Conservation (phyloP, 345 rosid species). For the Ailanthus altissimus region DNA sequence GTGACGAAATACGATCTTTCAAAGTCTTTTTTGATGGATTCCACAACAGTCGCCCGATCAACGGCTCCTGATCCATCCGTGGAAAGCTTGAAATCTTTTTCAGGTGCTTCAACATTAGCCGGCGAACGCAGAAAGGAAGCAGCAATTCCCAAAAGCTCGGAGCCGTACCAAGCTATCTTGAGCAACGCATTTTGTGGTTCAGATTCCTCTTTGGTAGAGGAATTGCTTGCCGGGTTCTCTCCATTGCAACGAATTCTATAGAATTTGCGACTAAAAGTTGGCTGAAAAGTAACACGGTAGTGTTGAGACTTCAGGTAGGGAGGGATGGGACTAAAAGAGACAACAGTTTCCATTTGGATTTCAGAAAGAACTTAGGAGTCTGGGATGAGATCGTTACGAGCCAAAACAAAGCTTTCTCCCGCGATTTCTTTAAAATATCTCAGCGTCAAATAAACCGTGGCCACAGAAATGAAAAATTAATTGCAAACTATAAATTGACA, state of each 20-base stretch:
- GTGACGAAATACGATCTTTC: conserved; percentile 85
- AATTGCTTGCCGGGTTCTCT: conserved; percentile 34
- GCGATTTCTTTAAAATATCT: conserved; percentile 31
- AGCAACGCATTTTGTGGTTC: conserved; percentile 70
- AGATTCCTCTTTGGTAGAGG: conserved; percentile 36
- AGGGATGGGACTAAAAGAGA: conserved; percentile 36
- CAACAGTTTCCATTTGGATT: conserved; percentile 45
- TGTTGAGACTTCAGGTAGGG: conserved; percentile 30
- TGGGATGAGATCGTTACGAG: neutral
- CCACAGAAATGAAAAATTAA: conserved; percentile 14
- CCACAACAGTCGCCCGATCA: conserved; percentile 60
- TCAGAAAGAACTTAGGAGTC: neutral
- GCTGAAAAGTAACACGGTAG: conserved; percentile 13
- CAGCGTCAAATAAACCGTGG: conserved; percentile 18
- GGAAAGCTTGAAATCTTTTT: conserved; percentile 27
- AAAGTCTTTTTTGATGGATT: conserved; percentile 70
- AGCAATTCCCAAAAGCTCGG: conserved; percentile 90
- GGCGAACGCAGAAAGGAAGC: conserved; percentile 70
- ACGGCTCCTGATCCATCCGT: conserved; percentile 54
- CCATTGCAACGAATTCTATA: conserved; percentile 38
- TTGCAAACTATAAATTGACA: neutral
- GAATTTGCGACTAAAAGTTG: conserved; percentile 18
- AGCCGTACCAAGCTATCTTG: conserved; percentile 89
- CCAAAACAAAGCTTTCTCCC: conserved; percentile 3
- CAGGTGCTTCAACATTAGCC: conserved; percentile 26